phyloP scores from a whole-genome alignment of 441 rosid species.

The Mallotus japonicus region DNA sequence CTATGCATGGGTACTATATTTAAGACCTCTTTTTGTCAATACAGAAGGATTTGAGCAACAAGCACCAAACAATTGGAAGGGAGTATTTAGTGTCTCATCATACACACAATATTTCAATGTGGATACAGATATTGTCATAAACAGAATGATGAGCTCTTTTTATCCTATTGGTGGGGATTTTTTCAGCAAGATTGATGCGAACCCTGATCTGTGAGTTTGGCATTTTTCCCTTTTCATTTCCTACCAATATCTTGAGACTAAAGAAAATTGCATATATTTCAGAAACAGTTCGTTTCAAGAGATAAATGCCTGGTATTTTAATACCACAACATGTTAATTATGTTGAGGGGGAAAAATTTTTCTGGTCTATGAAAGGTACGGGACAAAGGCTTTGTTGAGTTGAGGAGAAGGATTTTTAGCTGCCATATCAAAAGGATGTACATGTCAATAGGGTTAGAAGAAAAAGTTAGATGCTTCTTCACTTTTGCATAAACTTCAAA shows the following conservation, averaged over 20 bases:
- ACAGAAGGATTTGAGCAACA: constrained; percentile 84
- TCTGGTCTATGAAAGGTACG: neutral
- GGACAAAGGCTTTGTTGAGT: neutral
- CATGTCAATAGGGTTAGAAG: neutral
- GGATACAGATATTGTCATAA: constrained; percentile 79
- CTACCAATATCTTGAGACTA: neutral
- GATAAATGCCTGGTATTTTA: neutral
- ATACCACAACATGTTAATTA: neutral
- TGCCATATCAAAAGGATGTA: neutral
- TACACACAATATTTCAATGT: constrained; percentile 82
- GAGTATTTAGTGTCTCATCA: constrained; percentile 70
- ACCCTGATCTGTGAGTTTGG: constrained; percentile 91
- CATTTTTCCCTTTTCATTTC: neutral
- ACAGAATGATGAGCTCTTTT: constrained; percentile 77
- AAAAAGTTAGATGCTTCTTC: neutral
- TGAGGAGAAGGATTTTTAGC: neutral
- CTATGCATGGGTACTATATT: neutral
- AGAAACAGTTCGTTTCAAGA: neutral
- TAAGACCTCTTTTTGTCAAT: constrained; percentile 11
- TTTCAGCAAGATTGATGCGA: constrained; percentile 85
- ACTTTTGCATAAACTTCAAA: neutral
- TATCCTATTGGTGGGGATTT: constrained; percentile 71
- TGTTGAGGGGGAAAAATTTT: neutral
- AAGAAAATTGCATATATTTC: neutral
- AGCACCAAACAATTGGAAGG: constrained; percentile 73